Evolutionary conservation across 2,329 filamentous ascomycete species (phyloP).

Genomic region (Stromatinia cepivora): DNA sequence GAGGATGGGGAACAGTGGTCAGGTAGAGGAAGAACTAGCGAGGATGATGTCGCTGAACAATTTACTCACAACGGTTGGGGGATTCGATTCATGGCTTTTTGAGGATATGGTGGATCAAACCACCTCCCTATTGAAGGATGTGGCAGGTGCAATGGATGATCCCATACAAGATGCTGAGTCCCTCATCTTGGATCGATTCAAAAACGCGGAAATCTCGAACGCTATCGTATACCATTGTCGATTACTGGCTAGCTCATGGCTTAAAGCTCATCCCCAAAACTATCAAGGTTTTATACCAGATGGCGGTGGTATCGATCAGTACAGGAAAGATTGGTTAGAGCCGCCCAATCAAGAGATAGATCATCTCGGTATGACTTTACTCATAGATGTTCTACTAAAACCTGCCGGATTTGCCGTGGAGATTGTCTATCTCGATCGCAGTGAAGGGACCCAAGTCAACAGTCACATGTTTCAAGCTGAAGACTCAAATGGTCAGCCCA

Average conservation of each 20-base stretch:
- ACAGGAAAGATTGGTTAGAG: slow-evolving; percentile 71
- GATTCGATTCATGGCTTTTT: slow-evolving; percentile 67
- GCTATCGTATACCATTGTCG: slow-evolving; percentile 83
- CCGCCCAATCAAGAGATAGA: slow-evolving; percentile 82
- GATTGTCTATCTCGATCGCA: slow-evolving; percentile 88
- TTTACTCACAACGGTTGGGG: slow-evolving; percentile 69
- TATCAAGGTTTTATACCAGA: slow-evolving; percentile 73
- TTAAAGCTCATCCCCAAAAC: slow-evolving; percentile 69
- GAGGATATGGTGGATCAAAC: slow-evolving; percentile 84
- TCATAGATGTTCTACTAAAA: slow-evolving; percentile 77
- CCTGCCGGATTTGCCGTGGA: slow-evolving; percentile 78
- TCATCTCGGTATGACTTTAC: slow-evolving; percentile 75
- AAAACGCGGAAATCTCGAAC: slow-evolving; percentile 65
- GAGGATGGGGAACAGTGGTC: slow-evolving; percentile 61
- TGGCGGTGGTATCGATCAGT: slow-evolving; percentile 59
- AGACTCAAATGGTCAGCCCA: slow-evolving; percentile 42
- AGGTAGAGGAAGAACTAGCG: slow-evolving; percentile 68
- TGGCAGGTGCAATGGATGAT: slow-evolving; percentile 56
- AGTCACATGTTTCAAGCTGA: slow-evolving; percentile 47
- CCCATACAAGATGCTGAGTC: slow-evolving; percentile 51
- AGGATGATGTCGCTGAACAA: slow-evolving; percentile 72
- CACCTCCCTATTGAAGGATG: slow-evolving; percentile 63
- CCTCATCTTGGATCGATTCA: slow-evolving; percentile 67
- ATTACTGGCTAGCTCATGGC: slow-evolving; percentile 79
- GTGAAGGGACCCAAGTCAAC: slow-evolving; percentile 73